Conservation (phyloP, 768 basidiomycete species). For the Leccinum uliginosum region DNA sequence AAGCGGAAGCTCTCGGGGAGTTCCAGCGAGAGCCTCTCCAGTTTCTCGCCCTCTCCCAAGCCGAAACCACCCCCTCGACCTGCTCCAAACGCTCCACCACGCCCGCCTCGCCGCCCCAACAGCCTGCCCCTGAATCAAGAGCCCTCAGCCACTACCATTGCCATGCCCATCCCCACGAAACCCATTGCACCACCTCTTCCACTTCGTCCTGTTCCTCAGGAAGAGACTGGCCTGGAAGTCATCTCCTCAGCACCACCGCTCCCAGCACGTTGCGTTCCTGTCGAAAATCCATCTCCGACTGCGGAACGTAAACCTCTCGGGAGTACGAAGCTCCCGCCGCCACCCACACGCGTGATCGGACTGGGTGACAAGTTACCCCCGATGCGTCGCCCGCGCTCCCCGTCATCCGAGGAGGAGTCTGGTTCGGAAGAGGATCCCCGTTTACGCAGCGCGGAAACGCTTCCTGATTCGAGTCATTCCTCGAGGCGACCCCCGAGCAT, state of each 20-base stretch:
- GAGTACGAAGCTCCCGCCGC: conserved; percentile 54
- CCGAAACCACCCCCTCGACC: conserved; percentile 24
- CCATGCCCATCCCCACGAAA: conserved; percentile 12
- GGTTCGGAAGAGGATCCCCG: conserved; percentile 57
- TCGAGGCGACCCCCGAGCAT: conserved; percentile 49
- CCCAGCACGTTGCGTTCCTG: conserved; percentile 34
- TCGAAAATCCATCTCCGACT: conserved; percentile 20
- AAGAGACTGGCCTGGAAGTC: conserved; percentile 6
- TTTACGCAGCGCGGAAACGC: conserved; percentile 42
- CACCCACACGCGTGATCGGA: conserved; percentile 70
- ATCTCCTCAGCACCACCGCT: conserved; percentile 21
- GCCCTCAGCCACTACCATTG: background rate
- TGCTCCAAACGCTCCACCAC: conserved; percentile 13
- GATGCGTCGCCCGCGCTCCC: conserved; percentile 42
- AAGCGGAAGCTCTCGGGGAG: conserved; percentile 17
- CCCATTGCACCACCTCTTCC: conserved; percentile 39
- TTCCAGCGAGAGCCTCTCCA: conserved; percentile 19
- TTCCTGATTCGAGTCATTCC: conserved; percentile 67
- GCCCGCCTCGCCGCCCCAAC: conserved; percentile 17
- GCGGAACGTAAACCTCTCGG: conserved; percentile 26
- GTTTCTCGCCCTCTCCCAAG: conserved; percentile 10
- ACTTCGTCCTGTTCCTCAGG: conserved; percentile 23
- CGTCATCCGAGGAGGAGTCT: conserved; percentile 49
- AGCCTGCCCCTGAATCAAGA: conserved; percentile 1
- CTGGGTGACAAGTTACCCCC: conserved; percentile 69